These are phyloP conservation scores for Cryptococcus sp. DNA, from an alignment of 1,284 basidiomycete species.

Conservation along the genomic window DNA sequence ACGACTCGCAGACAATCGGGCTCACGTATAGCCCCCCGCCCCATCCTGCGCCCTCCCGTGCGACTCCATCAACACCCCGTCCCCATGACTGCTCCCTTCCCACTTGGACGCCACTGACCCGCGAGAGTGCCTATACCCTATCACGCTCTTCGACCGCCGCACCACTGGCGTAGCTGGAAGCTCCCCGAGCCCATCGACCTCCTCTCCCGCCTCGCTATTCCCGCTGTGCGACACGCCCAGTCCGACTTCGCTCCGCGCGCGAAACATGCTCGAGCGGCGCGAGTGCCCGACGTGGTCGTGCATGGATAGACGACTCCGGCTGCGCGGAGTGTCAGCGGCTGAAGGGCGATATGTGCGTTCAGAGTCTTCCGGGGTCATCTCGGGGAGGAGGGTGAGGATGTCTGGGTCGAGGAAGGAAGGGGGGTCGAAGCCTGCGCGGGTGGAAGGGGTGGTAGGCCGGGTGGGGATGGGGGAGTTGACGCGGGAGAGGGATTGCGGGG, in stretches of 20 bases:
- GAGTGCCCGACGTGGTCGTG: conserved; percentile 10
- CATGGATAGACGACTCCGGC: conserved; percentile 7
- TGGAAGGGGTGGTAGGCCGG: conserved; percentile 7
- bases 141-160: conserved; percentile 24
- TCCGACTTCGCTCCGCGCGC: conserved; percentile 13
- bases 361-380: conserved; percentile 40
- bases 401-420: conserved; percentile 45
- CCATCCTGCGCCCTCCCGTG: conserved; percentile 28
- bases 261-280: conserved; percentile 11
- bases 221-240: background rate
- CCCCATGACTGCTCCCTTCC: conserved; percentile 37
- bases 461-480: conserved; percentile 9
- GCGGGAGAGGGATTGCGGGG: conserved; percentile 1
- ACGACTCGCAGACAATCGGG: too few relatives aligned
- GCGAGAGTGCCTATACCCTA: conserved; percentile 16
- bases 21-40: conserved; percentile 41
- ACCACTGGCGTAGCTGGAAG: conserved; percentile 8
- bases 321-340: conserved; percentile 3
- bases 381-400: conserved; percentile 44
- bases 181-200: conserved; percentile 16
- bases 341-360: conserved; percentile 15
- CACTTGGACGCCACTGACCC: conserved; percentile 10
- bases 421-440: conserved; percentile 29
- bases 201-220: conserved; percentile 10
- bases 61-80: conserved; percentile 38